Base-by-base conservation (phyloP, 352 stramenopile species). In the Phytophthora uliginosa region DNA sequence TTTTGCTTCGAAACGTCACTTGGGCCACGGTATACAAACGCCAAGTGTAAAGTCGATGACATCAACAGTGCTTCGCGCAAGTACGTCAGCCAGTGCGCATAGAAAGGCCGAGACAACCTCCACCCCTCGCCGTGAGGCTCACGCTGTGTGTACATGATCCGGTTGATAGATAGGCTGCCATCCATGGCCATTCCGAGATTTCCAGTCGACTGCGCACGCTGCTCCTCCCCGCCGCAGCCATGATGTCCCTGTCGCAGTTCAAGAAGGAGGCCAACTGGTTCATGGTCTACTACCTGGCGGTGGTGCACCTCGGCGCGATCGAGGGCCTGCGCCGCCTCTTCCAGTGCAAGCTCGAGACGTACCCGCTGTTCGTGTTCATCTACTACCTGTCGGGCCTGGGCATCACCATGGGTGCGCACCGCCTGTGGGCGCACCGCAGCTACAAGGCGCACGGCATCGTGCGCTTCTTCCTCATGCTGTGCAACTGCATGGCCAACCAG, bases 401-500 rank as follows among this genome's bases (percentile, higher is more conserved):
- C 58, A 99, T 99, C 71, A 99, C 98, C 42, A 97, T 96, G n/a
- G 98, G 98, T 24, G 98, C 98, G 0, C 98, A 99, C 74, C 91
- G 98, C n/a, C 82, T 99, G 18, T 99, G 98, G 98, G 91, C 95
- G 18, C 98, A 99, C 79, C 84, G 96, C 50, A 97, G 93, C 8
- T 99, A 99, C 86, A 97, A 99, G 74, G 98, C 97, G 10, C 78
- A 95, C 56, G 89, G 92, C 74, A 81, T 83, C 48, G 80, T 99
- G 28, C 91, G 97, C 53, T 91, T 99, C 74, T 89, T 98, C 64
- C 90, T 99, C 66, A 99, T 99, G 98, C 87, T 99, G 20, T 98
- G 91, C 76, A 99, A 99, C 80, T 98, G 94, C 22, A 91, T 99
- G 63, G 98, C 98, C 50, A 99, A 99, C 83, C 98, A 99, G 83